phyloP scores from a whole-genome alignment of 257 asterid genomes.

The Apocynum venetum region DNA sequence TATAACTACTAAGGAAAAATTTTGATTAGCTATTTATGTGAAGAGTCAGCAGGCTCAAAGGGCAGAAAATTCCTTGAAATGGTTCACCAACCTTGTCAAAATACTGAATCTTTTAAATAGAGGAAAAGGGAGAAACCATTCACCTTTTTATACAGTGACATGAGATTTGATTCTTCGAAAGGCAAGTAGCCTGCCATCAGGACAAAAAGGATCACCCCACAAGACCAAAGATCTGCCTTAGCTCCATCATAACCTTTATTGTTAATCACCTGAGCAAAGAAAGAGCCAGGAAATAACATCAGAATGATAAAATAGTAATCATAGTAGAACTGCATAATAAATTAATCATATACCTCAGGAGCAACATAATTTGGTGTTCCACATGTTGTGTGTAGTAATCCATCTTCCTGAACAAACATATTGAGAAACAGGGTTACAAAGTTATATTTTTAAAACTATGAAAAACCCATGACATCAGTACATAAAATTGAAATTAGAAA shows the following conservation, averaged over 20 bases:
- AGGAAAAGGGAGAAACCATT: conserved; percentile 1
- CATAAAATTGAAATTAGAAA: neutral
- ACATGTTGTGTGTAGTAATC: conserved; percentile 93
- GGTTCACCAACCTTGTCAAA: neutral
- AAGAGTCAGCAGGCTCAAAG: neutral
- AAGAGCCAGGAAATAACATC: conserved; percentile 3
- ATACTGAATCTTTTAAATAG: neutral
- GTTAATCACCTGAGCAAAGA: conserved; percentile 61
- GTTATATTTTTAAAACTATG: neutral
- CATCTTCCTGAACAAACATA: conserved; percentile 69
- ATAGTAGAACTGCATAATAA: conserved; percentile 10
- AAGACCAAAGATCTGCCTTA: conserved; percentile 96
- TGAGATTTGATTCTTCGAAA: conserved; percentile 81
- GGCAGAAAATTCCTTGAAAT: neutral
- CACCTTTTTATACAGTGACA: conserved; percentile 48
- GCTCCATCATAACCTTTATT: conserved; percentile 97
- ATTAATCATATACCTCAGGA: conserved; percentile 60
- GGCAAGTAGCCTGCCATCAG: conserved; percentile 65
- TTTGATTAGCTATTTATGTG: neutral
- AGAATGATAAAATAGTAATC: conserved; percentile 1
- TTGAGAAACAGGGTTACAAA: conserved; percentile 5
- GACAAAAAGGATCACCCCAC: conserved; percentile 49
- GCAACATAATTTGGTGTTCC: conserved; percentile 99
- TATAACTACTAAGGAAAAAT: neutral
- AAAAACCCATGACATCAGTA: neutral